A percentile compares a stretch with the other conserved stretches of the same genome.
These are phyloP conservation scores for Piper longum DNA, from an alignment of 164 flowering plant genomes.

Conservation along the genomic window DNA sequence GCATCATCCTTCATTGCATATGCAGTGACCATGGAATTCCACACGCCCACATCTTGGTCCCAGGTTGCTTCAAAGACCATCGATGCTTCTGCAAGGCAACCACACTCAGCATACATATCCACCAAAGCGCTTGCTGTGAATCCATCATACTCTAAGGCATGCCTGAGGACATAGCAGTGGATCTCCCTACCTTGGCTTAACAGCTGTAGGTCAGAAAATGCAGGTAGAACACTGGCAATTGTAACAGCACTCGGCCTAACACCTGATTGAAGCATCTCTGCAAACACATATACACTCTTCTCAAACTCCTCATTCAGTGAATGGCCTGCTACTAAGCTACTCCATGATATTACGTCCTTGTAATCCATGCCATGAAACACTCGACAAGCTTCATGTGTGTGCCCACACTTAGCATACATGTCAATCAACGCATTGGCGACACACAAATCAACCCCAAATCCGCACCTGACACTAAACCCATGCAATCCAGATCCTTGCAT, in stretches of 20 bases:
- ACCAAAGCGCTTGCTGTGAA: constrained; percentile 28
- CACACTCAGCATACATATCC: constrained; percentile 33
- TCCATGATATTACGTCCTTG: constrained; percentile 37
- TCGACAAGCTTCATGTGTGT: constrained; percentile 13
- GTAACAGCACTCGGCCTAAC: constrained; percentile 19
- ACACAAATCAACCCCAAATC: constrained; percentile 2
- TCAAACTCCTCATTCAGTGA: constrained; percentile 20
- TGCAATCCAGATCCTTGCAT: constrained; percentile 24
- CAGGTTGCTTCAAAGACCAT: constrained; percentile 20
- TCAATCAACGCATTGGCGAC: constrained; percentile 31
- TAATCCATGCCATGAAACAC: constrained; percentile 12
- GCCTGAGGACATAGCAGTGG: constrained; percentile 24
- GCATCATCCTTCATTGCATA: constrained; percentile 13
- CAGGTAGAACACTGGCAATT: constrained; percentile 24
- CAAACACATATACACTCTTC: constrained; percentile 15
- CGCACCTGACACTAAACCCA: constrained; percentile 21
- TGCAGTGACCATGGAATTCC: constrained; percentile 35
- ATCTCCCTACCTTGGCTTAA: constrained; percentile 36
- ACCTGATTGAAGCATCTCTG: constrained; percentile 19
- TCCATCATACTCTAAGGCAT: constrained; percentile 26
- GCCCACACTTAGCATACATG: constrained; percentile 28
- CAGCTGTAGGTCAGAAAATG: constrained; percentile 16
- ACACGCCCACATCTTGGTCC: constrained; percentile 19
- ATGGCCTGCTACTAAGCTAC: constrained; percentile 31
- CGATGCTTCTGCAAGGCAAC: constrained; percentile 22